Percentiles rank a stretch among this genome's conserved stretches.
Conservation (phyloP, 108 stramenopile genomes). For the Pseudonitzschia multistriata region DNA sequence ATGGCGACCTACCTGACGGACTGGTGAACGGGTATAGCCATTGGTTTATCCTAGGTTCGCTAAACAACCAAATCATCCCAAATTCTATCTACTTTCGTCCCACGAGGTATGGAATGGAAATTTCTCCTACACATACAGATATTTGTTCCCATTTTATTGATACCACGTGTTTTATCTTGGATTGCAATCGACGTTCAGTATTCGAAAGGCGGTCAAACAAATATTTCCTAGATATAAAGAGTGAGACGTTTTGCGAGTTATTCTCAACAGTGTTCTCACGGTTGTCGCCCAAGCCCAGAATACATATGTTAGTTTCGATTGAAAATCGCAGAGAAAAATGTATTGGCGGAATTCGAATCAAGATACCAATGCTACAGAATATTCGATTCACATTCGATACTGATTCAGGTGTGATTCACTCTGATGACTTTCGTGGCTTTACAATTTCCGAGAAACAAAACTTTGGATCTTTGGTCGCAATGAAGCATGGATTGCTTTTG, state of each 20-base stretch:
- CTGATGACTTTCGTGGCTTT: background rate
- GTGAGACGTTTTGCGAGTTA: background rate
- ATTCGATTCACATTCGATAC: conserved; percentile 1
- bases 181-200: background rate
- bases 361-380: background rate
- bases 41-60: background rate
- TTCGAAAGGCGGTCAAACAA: background rate
- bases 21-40: background rate
- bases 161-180: background rate
- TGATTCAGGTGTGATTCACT: background rate
- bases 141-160: background rate
- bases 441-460: background rate
- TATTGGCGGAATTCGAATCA: background rate
- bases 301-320: background rate
- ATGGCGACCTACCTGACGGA: background rate
- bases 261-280: background rate
- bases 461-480: background rate
- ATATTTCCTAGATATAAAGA: background rate
- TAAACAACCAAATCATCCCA: background rate
- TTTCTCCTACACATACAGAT: background rate
- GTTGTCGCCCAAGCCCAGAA: background rate
- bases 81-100: background rate
- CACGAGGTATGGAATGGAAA: background rate
- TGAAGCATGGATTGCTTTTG: background rate
- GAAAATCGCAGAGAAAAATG: background rate